These are phyloP conservation scores for Calocybe gangraenosa DNA, from an alignment of 768 basidiomycete species.

Conservation along the genomic window DNA sequence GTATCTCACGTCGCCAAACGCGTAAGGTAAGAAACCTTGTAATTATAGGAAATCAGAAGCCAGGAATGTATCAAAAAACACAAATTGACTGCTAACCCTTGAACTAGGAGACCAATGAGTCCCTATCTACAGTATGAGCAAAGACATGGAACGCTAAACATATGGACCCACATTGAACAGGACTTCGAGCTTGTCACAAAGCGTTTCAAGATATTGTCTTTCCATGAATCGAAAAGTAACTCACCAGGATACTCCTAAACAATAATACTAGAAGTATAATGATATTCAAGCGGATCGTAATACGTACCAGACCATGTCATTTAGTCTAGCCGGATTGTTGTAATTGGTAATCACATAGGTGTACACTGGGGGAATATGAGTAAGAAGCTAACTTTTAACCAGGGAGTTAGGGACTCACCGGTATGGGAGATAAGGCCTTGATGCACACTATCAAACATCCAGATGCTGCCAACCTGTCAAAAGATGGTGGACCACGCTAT, in stretches of 20 bases:
- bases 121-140: constrained; percentile 29
- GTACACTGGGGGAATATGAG: constrained; percentile 37
- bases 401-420: constrained; percentile 23
- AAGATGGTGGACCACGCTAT: background rate
- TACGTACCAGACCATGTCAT: constrained; percentile 44
- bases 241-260: constrained; percentile 52
- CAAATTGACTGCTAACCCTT: constrained; percentile 35
- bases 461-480: constrained; percentile 40
- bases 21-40: constrained; percentile 38
- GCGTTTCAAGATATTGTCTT: no score
- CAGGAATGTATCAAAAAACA: background rate
- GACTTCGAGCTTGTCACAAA: constrained; percentile 46
- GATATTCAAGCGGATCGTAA: background rate
- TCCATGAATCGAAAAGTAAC: constrained; percentile 8
- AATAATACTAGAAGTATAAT: background rate
- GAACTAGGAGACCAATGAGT: constrained; percentile 52
- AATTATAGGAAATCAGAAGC: background rate
- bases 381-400: background rate
- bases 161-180: constrained; percentile 43
- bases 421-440: constrained; percentile 53
- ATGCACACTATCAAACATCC: constrained; percentile 48
- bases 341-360: constrained; percentile 51
- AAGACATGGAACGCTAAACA: background rate
- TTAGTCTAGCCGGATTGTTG: constrained; percentile 35
- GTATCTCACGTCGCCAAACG: constrained; percentile 38